Evolutionary conservation across 2,329 filamentous ascomycete genomes (phyloP).

Genomic region (Beauveria scarabaeidicola): DNA sequence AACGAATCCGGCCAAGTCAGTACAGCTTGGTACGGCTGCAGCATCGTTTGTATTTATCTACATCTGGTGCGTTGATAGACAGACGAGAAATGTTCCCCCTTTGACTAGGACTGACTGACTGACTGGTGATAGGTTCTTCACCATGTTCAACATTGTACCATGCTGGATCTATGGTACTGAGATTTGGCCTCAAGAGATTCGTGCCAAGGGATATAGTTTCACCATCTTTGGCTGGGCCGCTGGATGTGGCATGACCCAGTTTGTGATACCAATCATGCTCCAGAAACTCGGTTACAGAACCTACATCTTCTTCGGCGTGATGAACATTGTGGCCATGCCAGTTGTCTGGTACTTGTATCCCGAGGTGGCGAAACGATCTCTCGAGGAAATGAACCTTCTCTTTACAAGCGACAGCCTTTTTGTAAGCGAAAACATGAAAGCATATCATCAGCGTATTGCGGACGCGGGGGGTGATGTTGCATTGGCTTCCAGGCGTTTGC

Average conservation of each 20-base stretch:
- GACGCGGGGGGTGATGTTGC: slow-evolving; percentile 18
- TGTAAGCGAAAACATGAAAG: slow-evolving; percentile 37
- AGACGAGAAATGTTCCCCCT: not conserved
- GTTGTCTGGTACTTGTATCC: slow-evolving; percentile 38
- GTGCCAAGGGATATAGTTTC: slow-evolving; percentile 52
- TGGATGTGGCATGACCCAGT: slow-evolving; percentile 44
- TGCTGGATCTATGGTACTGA: slow-evolving; percentile 36
- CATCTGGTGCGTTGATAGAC: slow-evolving; percentile 14
- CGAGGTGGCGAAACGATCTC: slow-evolving; percentile 34
- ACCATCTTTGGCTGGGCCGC: slow-evolving; percentile 52
- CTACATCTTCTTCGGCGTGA: slow-evolving; percentile 42
- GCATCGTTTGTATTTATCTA: slow-evolving; percentile 20
- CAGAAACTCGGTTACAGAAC: slow-evolving; percentile 35
- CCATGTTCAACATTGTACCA: slow-evolving; percentile 26
- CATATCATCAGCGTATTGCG: slow-evolving; percentile 16
- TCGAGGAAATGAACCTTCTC: slow-evolving; percentile 42
- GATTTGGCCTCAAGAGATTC: slow-evolving; percentile 47
- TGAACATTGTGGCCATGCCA: slow-evolving; percentile 43
- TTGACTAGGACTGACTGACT: not conserved
- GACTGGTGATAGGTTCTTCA: slow-evolving; percentile 19
- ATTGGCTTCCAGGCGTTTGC: slow-evolving; percentile 15
- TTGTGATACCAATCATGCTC: slow-evolving; percentile 47
- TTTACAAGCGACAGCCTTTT: slow-evolving; percentile 37
- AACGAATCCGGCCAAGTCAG: slow-evolving; percentile 12
- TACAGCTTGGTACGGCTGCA: slow-evolving; percentile 15